Percentiles rank a stretch among this genome's conserved stretches.
Evolutionary conservation across 768 basidiomycete species (phyloP).

Genomic region (Tylopilus subfusipes): DNA sequence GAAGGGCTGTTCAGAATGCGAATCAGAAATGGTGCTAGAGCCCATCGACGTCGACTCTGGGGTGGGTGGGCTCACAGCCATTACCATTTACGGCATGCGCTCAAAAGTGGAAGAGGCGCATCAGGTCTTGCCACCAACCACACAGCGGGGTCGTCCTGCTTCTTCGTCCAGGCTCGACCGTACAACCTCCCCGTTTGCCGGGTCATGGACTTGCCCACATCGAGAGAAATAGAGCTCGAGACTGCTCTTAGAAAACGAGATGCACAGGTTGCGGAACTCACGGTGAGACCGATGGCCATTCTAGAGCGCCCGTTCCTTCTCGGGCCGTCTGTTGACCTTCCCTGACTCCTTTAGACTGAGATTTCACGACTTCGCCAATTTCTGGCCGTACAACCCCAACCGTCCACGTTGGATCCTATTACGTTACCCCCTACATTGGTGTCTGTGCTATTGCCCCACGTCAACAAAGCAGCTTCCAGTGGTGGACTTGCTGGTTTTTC

Average conservation of each 20-base stretch:
- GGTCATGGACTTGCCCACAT: constrained; percentile 66
- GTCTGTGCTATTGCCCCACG: constrained; percentile 65
- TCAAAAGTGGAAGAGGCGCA: constrained; percentile 25
- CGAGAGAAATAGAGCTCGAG: constrained; percentile 81
- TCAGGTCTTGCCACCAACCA: constrained; percentile 31
- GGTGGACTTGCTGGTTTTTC: constrained; percentile 31
- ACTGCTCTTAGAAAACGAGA: constrained; percentile 73
- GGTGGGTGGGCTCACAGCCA: constrained; percentile 28
- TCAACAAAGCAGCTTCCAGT: constrained; percentile 42
- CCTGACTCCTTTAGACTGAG: constrained; percentile 54
- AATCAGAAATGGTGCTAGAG: too few species aligned
- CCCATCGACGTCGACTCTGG: too few species aligned
- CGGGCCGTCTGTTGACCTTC: constrained; percentile 18
- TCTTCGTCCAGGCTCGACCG: constrained; percentile 12
- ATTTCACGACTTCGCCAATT: constrained; percentile 64
- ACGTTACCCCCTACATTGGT: constrained; percentile 70
- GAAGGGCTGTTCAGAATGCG: too few species aligned
- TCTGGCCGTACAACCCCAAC: constrained; percentile 54
- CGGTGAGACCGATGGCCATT: constrained; percentile 45
- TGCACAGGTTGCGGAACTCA: constrained; percentile 65
- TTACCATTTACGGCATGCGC: constrained; percentile 29
- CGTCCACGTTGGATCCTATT: constrained; percentile 57
- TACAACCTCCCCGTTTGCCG: constrained; percentile 11
- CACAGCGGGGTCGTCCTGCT: constrained; percentile 21
- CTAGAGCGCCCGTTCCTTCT: constrained; percentile 21